These are phyloP conservation scores for Schizophyllum amplum DNA, from an alignment of 1,284 basidiomycete genomes.

Conservation along the genomic window DNA sequence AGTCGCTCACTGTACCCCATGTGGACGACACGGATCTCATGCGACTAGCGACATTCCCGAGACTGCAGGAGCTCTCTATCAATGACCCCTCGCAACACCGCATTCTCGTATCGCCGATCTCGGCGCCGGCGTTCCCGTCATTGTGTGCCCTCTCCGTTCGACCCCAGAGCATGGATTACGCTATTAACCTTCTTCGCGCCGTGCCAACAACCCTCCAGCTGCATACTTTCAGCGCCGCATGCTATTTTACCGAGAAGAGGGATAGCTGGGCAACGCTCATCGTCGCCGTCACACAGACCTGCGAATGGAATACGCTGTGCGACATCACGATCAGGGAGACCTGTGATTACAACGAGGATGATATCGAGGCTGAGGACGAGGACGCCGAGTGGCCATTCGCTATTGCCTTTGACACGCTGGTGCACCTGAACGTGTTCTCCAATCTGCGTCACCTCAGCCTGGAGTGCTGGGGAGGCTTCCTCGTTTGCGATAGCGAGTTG, in stretches of 20 bases:
- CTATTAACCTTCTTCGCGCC: no score
- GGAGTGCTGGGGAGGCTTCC: not conserved
- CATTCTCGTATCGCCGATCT: no score
- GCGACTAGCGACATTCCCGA: no score
- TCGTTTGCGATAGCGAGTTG: not conserved
- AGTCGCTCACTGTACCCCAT: no score
- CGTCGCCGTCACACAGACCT: not conserved
- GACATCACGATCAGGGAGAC: not conserved
- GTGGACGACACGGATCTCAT: no score
- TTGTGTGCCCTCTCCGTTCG: no score
- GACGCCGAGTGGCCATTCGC: not conserved
- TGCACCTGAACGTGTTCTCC: not conserved
- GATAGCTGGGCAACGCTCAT: not conserved
- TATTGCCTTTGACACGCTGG: not conserved
- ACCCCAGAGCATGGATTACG: no score
- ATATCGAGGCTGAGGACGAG: no score
- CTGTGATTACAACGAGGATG: not conserved
- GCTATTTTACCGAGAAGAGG: not conserved
- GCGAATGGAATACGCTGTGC: not conserved
- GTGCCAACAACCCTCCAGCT: no score
- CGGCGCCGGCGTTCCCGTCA: no score
- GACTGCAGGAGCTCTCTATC: no score
- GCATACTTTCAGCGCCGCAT: not conserved
- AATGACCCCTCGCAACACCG: no score
- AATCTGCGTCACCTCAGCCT: not conserved